Evolutionary conservation across 1,139 yeast species (phyloP).

Genomic region (Wickerhamomyces sp.): DNA sequence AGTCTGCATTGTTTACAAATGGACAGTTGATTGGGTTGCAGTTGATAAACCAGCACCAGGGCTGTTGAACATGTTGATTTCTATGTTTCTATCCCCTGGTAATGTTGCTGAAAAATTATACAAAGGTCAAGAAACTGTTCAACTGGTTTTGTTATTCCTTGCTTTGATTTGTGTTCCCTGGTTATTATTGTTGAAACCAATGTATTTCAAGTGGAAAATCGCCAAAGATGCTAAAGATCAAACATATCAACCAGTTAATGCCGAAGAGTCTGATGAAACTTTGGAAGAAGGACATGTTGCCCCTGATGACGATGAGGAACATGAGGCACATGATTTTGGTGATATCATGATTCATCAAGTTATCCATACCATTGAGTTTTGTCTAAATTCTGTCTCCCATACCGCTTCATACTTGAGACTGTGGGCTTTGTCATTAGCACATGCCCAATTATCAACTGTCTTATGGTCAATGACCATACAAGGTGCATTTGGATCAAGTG

Average conservation of each 20-base stretch:
- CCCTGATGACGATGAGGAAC: slow-evolving; percentile 41
- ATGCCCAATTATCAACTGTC: slow-evolving; percentile 90
- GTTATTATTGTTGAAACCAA: slow-evolving; percentile 85
- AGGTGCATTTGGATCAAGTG: slow-evolving; percentile 74
- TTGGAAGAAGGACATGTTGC: slow-evolving; percentile 20
- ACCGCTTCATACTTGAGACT: slow-evolving; percentile 95
- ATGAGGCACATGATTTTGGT: slow-evolving; percentile 67
- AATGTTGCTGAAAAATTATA: slow-evolving; percentile 76
- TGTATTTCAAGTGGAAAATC: slow-evolving; percentile 49
- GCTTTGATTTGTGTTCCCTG: slow-evolving; percentile 95
- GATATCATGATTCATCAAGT: slow-evolving; percentile 97
- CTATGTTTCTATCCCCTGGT: slow-evolving; percentile 95
- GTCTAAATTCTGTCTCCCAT: slow-evolving; percentile 95
- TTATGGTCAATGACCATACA: slow-evolving; percentile 94
- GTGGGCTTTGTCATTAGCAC: slow-evolving; percentile 98
- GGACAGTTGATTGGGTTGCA: slow-evolving; percentile 91
- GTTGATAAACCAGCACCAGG: slow-evolving; percentile 83
- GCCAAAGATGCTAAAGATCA: slow-evolving; percentile 25
- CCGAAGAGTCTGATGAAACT: slow-evolving; percentile 12
- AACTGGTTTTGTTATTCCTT: slow-evolving; percentile 61
- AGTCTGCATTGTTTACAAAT: slow-evolving; percentile 81
- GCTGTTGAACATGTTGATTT: slow-evolving; percentile 86
- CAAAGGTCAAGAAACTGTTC: slow-evolving; percentile 79
- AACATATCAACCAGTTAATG: slow-evolving; percentile 10
- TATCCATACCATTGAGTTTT: slow-evolving; percentile 96